A percentile compares a stretch with the other conserved stretches of the same genome.
These are phyloP conservation scores for Trypanosoma rangeli DNA, from an alignment of 208 protist genomes.

Conservation along the genomic window DNA sequence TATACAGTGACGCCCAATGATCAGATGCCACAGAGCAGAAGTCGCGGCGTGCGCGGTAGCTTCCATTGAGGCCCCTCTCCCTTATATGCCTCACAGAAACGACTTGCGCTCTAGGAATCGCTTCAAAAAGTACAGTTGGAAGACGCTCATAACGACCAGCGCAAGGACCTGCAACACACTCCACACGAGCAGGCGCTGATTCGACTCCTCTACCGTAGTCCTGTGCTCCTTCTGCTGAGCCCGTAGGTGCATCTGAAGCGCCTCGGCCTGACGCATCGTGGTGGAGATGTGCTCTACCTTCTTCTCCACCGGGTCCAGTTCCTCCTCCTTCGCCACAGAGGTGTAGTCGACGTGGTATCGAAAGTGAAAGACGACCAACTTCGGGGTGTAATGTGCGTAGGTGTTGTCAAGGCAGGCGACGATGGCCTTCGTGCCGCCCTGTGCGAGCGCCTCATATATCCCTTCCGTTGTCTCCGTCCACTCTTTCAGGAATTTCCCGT, in stretches of 20 bases:
- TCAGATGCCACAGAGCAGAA: no score
- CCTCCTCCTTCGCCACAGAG: constrained; percentile 18
- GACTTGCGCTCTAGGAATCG: constrained; percentile 79
- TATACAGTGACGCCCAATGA: no score
- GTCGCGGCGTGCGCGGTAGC: no score
- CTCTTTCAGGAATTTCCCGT: constrained; percentile 17
- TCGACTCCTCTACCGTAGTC: constrained; percentile 59
- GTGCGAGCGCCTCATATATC: constrained; percentile 31
- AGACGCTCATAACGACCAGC: constrained; percentile 58
- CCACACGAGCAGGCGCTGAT: constrained; percentile 66
- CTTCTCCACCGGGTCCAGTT: constrained; percentile 77
- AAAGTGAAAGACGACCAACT: constrained; percentile 50
- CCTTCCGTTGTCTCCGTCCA: constrained; percentile 38
- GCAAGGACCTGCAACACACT: constrained; percentile 64
- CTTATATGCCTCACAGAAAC: constrained; percentile 40
- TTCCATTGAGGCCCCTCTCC: neutral
- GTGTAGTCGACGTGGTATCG: constrained; percentile 36
- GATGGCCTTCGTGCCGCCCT: constrained; percentile 20
- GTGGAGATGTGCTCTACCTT: constrained; percentile 35
- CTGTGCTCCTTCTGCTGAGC: constrained; percentile 66
- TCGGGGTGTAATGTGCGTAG: constrained; percentile 33
- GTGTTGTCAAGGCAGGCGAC: constrained; percentile 58
- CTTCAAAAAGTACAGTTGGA: constrained; percentile 78
- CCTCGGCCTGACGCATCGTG: constrained; percentile 43
- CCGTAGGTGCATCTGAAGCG: constrained; percentile 51